Percentiles rank a stretch among this genome's conserved stretches.
phyloP scores from a whole-genome alignment of 192 early-diverging fungal genomes.

The Entomortierella parvispora region DNA sequence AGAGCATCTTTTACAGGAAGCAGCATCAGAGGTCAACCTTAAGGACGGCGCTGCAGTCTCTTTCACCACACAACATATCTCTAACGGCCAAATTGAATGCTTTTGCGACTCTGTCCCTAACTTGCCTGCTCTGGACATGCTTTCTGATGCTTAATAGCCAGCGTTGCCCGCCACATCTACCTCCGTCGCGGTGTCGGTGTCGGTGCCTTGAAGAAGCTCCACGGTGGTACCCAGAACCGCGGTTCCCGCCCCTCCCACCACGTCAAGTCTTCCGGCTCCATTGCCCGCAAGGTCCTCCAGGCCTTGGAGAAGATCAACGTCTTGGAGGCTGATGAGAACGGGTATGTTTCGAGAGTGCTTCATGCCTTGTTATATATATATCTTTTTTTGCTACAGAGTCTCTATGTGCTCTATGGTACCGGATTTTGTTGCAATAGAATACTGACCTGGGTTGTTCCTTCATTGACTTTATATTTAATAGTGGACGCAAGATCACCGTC shows the following conservation, averaged over 20 bases:
- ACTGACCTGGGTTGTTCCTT: constrained; percentile 18
- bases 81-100: too few relatives aligned
- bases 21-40: too few relatives aligned
- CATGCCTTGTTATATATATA: background rate
- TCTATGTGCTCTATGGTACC: too few relatives aligned
- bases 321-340: constrained; percentile 89
- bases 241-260: constrained; percentile 95
- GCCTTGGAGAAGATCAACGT: constrained; percentile 99
- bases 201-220: constrained; percentile 93
- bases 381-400: background rate
- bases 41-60: too few relatives aligned
- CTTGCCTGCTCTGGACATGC: too few relatives aligned
- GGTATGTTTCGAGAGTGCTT: constrained; percentile 57
- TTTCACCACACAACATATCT: too few relatives aligned
- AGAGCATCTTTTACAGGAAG: too few relatives aligned
- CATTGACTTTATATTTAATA: constrained; percentile 28
- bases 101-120: too few relatives aligned
- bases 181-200: constrained; percentile 93
- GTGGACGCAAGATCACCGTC: constrained; percentile 95
- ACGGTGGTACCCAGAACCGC: constrained; percentile 93
- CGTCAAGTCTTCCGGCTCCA: constrained; percentile 87
- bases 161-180: constrained; percentile 99
- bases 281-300: constrained; percentile 96
- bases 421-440: too few relatives aligned
- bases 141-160: constrained; percentile 59